A percentile compares a stretch with the other conserved stretches of the same genome.
Conservation (phyloP, 2,329 filamentous ascomycete genomes). For the Xylaria sp. region DNA sequence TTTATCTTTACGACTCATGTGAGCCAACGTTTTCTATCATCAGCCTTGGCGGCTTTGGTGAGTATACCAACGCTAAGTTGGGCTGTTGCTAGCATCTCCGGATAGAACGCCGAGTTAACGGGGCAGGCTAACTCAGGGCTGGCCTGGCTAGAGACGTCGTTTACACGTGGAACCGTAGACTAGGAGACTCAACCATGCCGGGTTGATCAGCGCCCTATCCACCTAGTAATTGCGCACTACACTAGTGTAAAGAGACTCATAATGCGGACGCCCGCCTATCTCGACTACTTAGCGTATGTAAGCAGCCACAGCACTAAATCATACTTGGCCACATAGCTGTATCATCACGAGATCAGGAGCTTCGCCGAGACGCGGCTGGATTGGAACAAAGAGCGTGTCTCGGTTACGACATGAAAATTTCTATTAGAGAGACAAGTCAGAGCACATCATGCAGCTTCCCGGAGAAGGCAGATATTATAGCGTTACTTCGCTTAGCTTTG, state of each 20-base stretch:
- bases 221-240: too few species aligned
- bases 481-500: background rate
- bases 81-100: background rate
- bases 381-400: background rate
- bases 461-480: background rate
- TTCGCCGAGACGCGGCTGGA: background rate
- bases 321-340: background rate
- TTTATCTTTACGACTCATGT: too few species aligned
- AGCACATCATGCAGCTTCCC: background rate
- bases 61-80: background rate
- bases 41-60: background rate
- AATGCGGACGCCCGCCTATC: too few species aligned
- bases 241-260: too few species aligned
- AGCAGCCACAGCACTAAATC: background rate
- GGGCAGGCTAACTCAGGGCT: background rate
- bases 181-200: too few species aligned
- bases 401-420: too few species aligned
- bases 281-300: background rate
- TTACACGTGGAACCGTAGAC: background rate
- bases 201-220: too few species aligned
- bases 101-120: background rate
- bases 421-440: too few species aligned
- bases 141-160: background rate
- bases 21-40: too few species aligned
- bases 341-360: background rate